Conservation (phyloP, 352 stramenopile species). For the Peronospora belbahrii region DNA sequence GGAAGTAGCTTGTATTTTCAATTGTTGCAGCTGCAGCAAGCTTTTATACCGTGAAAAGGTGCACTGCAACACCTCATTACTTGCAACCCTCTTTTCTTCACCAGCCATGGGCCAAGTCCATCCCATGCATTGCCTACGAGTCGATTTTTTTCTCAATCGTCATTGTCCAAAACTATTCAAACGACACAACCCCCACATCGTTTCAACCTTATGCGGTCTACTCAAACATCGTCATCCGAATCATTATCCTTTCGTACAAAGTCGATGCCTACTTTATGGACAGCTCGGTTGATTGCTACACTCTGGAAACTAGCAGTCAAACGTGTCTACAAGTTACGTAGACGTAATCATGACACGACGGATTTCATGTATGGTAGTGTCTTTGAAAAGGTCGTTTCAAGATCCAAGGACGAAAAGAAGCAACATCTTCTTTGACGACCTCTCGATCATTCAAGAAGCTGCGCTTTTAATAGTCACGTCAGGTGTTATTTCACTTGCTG, state of each 20-base stretch:
- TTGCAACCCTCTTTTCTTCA: slow-evolving; percentile 4
- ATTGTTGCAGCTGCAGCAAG: slow-evolving; percentile 8
- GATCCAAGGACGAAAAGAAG: neutral
- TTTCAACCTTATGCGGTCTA: slow-evolving; percentile 4
- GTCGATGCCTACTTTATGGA: slow-evolving; percentile 14
- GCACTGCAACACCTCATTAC: no score
- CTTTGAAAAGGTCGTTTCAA: neutral
- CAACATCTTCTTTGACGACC: slow-evolving; percentile 7
- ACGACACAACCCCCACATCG: slow-evolving; percentile 1
- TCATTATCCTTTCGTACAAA: slow-evolving; percentile 8
- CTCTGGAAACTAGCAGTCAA: slow-evolving; percentile 25
- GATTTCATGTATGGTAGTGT: slow-evolving; percentile 10
- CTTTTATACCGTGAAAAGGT: neutral
- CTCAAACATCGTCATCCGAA: slow-evolving; percentile 6
- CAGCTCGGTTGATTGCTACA: slow-evolving; percentile 15
- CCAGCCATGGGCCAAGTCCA: slow-evolving; percentile 4
- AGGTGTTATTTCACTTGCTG: slow-evolving; percentile 21
- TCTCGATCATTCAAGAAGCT: slow-evolving; percentile 22
- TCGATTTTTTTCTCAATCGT: neutral
- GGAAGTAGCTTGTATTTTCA: no score
- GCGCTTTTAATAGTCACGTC: slow-evolving; percentile 17
- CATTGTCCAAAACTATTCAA: slow-evolving; percentile 17
- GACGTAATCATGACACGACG: neutral
- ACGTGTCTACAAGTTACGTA: slow-evolving; percentile 12
- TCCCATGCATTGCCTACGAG: neutral